Evolutionary conservation across 2,329 filamentous ascomycete species (phyloP).

Genomic region (Coniochaeta sp.): DNA sequence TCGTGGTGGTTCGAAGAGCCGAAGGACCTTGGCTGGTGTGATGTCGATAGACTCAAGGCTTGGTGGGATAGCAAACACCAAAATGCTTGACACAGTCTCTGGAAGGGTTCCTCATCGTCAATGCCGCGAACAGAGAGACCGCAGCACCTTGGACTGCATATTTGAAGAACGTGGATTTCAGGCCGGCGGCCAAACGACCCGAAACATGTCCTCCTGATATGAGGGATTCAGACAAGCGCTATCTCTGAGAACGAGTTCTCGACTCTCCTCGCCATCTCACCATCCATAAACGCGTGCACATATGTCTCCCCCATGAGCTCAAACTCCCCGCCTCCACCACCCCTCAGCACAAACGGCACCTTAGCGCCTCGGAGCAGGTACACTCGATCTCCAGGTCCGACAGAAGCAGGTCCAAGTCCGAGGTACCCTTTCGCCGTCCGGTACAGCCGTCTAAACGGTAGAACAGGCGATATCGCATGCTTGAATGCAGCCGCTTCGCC

Average conservation of each 20-base stretch:
- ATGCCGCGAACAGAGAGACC: not conserved
- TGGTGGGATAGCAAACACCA: slow-evolving; percentile 31
- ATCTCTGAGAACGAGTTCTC: not conserved
- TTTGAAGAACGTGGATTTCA: no score
- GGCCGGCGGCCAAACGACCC: no score
- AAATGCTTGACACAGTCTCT: not conserved
- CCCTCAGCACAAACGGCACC: slow-evolving; percentile 2
- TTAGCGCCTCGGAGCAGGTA: not conserved
- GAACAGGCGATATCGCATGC: not conserved
- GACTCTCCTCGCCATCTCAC: not conserved
- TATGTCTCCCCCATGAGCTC: slow-evolving; percentile 3
- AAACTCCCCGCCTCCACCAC: not conserved
- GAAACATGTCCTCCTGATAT: not conserved
- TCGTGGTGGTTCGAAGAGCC: slow-evolving; percentile 48
- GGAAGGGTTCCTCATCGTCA: not conserved
- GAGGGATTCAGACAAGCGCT: not conserved
- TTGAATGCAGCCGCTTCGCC: not conserved
- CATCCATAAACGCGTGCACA: slow-evolving; percentile 5
- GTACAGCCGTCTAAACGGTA: not conserved
- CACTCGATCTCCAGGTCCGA: slow-evolving; percentile 2
- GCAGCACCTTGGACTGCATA: no score
- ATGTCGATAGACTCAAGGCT: slow-evolving; percentile 32
- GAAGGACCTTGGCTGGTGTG: slow-evolving; percentile 39
- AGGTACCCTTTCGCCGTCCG: slow-evolving; percentile 3
- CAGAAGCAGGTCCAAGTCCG: not conserved